Conservation (phyloP, 2,329 filamentous ascomycete species). For the Penicillium aurantiogriseum region DNA sequence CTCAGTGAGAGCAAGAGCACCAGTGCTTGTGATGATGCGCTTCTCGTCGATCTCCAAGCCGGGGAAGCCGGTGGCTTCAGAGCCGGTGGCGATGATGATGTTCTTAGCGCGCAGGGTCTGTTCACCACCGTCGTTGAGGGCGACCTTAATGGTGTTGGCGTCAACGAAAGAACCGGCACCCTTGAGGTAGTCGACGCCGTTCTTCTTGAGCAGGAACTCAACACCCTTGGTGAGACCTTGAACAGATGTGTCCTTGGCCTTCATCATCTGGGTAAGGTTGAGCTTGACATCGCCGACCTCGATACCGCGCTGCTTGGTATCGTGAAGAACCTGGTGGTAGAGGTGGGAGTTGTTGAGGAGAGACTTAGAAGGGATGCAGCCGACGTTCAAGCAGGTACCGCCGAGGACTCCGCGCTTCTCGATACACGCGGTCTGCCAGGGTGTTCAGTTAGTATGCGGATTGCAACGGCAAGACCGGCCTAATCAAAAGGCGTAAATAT, state of each 20-base stretch:
- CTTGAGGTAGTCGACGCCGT: constrained; percentile 97
- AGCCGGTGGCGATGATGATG: constrained; percentile 95
- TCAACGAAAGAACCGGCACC: constrained; percentile 82
- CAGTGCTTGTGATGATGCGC: constrained; percentile 94
- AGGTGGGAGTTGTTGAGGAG: constrained; percentile 99
- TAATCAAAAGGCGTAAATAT: neutral
- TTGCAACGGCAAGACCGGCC: neutral
- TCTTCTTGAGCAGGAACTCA: constrained; percentile 98
- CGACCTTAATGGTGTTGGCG: constrained; percentile 88
- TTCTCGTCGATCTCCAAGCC: constrained; percentile 96
- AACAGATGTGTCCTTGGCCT: constrained; percentile 94
- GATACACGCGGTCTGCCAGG: constrained; percentile 80
- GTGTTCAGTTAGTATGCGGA: constrained; percentile 15
- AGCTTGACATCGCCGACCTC: constrained; percentile 96
- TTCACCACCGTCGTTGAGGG: constrained; percentile 88
- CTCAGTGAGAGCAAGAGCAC: constrained; percentile 82
- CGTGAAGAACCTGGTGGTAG: constrained; percentile 95
- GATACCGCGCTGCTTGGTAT: constrained; percentile 95
- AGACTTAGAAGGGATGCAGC: constrained; percentile 98
- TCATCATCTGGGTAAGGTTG: constrained; percentile 94
- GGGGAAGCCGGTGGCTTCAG: constrained; percentile 93
- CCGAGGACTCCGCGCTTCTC: constrained; percentile 95
- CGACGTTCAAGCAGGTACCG: constrained; percentile 97
- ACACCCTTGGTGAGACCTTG: constrained; percentile 89
- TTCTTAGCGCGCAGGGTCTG: constrained; percentile 87